Evolutionary conservation across 2,329 filamentous ascomycete species (phyloP).

Genomic region (Orbilia blumenaviensis): DNA sequence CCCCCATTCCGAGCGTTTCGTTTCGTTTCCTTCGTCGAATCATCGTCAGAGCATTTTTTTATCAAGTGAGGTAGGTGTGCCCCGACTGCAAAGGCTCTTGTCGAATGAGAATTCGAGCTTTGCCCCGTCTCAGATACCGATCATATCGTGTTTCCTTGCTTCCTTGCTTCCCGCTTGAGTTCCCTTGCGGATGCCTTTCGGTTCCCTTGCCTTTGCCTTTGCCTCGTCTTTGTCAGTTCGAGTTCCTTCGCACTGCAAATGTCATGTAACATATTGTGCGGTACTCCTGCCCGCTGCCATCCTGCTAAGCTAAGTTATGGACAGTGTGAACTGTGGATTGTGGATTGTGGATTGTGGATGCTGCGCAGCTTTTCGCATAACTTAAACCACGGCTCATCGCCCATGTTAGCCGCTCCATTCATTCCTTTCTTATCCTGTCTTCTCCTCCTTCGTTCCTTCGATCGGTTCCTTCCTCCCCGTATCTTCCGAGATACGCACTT

Average conservation of each 20-base stretch:
- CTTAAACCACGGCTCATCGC: slow-evolving; percentile 18
- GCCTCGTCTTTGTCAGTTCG: no score
- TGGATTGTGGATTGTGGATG: no score
- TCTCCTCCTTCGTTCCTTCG: no score
- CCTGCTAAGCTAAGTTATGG: no score
- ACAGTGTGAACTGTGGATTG: no score
- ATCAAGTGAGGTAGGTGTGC: slow-evolving; percentile 8
- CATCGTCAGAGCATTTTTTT: slow-evolving; percentile 3
- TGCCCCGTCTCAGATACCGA: slow-evolving; percentile 24
- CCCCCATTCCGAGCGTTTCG: slow-evolving; percentile 31
- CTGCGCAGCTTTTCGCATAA: not conserved
- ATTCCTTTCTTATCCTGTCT: not conserved
- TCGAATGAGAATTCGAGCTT: slow-evolving; percentile 30
- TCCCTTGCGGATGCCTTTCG: not conserved
- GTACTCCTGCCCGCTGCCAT: no score
- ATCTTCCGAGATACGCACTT: no score
- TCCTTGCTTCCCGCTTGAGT: not conserved
- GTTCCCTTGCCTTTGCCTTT: not conserved
- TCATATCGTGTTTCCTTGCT: slow-evolving; percentile 1
- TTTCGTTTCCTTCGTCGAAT: slow-evolving; percentile 22
- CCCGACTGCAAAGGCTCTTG: not conserved
- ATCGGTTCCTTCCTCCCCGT: not conserved
- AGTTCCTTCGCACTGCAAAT: no score
- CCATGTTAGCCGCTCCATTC: not conserved
- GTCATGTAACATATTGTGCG: no score